Conservation (phyloP, 1,284 basidiomycete genomes). For the Fistulina hepatica region DNA sequence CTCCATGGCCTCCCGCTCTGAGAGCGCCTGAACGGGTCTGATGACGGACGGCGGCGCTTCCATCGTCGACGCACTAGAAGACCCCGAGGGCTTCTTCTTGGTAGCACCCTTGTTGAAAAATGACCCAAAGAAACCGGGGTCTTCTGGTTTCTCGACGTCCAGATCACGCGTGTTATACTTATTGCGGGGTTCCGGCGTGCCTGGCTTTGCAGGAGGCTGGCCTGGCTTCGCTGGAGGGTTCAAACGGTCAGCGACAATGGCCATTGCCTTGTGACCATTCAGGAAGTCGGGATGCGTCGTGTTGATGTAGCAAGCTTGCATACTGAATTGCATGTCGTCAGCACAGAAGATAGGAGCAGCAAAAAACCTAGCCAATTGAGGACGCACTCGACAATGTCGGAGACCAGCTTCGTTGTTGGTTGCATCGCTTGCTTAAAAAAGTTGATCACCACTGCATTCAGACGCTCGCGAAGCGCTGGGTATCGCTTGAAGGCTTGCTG, state of each 20-base stretch:
- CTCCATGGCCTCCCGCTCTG: constrained; percentile 94
- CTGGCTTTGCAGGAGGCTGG: constrained; percentile 28
- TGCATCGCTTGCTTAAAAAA: constrained; percentile 93
- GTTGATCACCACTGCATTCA: constrained; percentile 89
- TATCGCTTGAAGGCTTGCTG: constrained; percentile 93
- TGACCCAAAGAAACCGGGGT: constrained; percentile 89
- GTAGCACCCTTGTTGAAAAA: constrained; percentile 66
- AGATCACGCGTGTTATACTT: constrained; percentile 75
- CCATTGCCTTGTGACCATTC: constrained; percentile 92
- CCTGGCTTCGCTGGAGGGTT: constrained; percentile 52
- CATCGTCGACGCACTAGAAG: constrained; percentile 55
- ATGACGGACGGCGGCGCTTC: constrained; percentile 87
- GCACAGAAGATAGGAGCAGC: constrained; percentile 7
- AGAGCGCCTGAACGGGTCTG: constrained; percentile 86
- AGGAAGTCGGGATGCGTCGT: constrained; percentile 99
- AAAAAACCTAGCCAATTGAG: too few relatives aligned
- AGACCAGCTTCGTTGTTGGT: constrained; percentile 91
- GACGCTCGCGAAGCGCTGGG: constrained; percentile 87
- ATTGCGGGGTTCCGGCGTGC: neutral
- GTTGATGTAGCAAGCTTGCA: constrained; percentile 97
- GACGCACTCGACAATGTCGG: constrained; percentile 74
- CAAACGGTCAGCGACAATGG: constrained; percentile 79
- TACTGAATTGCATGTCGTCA: constrained; percentile 34
- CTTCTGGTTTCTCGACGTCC: constrained; percentile 88
- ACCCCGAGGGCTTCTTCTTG: constrained; percentile 39